Conservation (phyloP, 2,329 filamentous ascomycete species). For the Fusarium sp. region DNA sequence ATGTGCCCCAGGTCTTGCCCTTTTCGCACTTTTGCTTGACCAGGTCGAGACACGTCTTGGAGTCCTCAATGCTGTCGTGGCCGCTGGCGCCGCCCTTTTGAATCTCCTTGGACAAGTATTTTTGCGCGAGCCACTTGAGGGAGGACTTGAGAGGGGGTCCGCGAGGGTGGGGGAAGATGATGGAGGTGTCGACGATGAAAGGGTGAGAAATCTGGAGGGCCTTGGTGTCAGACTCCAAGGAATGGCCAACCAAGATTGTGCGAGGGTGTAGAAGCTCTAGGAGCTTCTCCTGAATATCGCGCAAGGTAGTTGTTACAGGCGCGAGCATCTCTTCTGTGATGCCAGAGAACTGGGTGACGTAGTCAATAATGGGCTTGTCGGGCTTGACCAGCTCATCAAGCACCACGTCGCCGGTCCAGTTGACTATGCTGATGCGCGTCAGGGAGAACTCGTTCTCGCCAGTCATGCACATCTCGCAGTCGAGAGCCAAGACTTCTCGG, state of each 20-base stretch:
- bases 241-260: slow-evolving; percentile 83
- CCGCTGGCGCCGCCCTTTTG: slow-evolving; percentile 82
- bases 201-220: slow-evolving; percentile 90
- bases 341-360: slow-evolving; percentile 91
- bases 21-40: slow-evolving; percentile 97
- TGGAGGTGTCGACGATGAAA: slow-evolving; percentile 91
- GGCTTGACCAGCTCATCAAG: slow-evolving; percentile 95
- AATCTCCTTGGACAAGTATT: slow-evolving; percentile 88
- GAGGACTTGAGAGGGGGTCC: slow-evolving; percentile 91
- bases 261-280: slow-evolving; percentile 77
- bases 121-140: slow-evolving; percentile 88
- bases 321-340: slow-evolving; percentile 90
- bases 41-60: slow-evolving; percentile 89
- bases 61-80: slow-evolving; percentile 94
- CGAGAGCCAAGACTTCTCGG: slow-evolving; percentile 81
- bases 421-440: slow-evolving; percentile 87
- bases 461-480: slow-evolving; percentile 98
- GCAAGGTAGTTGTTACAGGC: slow-evolving; percentile 83
- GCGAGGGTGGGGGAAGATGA: slow-evolving; percentile 90
- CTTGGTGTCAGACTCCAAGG: slow-evolving; percentile 84
- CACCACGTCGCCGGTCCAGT: slow-evolving; percentile 85
- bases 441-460: slow-evolving; percentile 83
- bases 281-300: slow-evolving; percentile 84
- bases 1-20: slow-evolving; percentile 86
- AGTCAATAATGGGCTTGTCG: slow-evolving; percentile 87